Evolutionary conservation across 768 basidiomycete species (phyloP), one percentile per base, ranked within the genome.

Genomic region (Agaricus blazei): DNA sequence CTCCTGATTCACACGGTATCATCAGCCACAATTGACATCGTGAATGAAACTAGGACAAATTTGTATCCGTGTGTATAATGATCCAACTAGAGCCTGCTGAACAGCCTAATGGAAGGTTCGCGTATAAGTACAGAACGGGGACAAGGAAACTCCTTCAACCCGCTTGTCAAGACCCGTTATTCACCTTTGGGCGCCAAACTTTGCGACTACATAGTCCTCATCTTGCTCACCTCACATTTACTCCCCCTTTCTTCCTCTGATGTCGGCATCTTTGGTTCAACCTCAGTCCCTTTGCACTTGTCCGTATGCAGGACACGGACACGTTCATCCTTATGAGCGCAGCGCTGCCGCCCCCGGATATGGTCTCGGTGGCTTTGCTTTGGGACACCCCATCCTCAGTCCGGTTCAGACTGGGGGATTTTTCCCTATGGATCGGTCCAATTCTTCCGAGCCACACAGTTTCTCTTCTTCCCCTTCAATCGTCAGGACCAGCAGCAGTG

Each of bases 231-330:
- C 27, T 41, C 38, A 42, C 15, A 40, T 37, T 37, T 15, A 6
- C 26, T 11, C 29, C 8, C n/a, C 19, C 0, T 27, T 19, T 41
- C 6, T 37, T 19, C 5, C 51, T 29, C 23, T 27, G 31, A 51
- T 51, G 51, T 40, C 51, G 26, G 51, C 51, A 9, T 42, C 51
- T 9, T 43, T 51, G 40, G 51, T 51, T n/a, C 51, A 51, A 31
- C 40, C 37, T 27, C 14, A 51, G 2, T 42, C 28, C 12, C n/a
- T 43, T n/a, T 51, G 51, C 41, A 44, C 51, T 26, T 51, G 51
- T 29, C 27, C 19, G n/a, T 43, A 41, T 29, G 40, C 51, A 31
- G 41, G 51, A 8, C 51, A 44, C 27, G 41, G 51, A 8, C 51
- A 44, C 27, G 40, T 28, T 19, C 51, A 44, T 23, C n/a, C 29